Evolutionary conservation across 179 eudicot species (phyloP).

Genomic region (Spergularia azorica): DNA sequence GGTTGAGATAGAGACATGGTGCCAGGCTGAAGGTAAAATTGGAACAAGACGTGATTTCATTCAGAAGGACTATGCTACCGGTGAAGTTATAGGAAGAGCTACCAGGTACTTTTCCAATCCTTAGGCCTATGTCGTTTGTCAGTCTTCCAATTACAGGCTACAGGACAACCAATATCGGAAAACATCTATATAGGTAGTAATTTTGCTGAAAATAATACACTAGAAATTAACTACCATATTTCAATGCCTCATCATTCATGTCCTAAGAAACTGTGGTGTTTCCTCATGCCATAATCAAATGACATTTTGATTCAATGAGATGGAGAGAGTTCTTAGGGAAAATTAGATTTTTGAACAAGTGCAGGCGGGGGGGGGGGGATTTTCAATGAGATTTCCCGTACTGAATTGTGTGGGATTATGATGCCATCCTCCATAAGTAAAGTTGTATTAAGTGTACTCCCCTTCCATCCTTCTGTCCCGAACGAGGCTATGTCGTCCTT

Average conservation of each 20-base stretch:
- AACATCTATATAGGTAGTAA: neutral
- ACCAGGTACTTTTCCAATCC: conserved; percentile 57
- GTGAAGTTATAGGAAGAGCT: conserved; percentile 94
- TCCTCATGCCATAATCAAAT: neutral
- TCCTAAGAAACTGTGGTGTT: neutral
- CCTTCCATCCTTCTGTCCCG: too few species aligned
- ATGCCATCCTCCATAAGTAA: too few species aligned
- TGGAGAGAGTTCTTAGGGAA: neutral
- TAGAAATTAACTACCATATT: neutral
- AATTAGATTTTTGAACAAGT: neutral
- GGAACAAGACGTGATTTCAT: conserved; percentile 96
- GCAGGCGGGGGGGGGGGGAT: neutral
- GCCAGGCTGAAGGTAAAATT: conserved; percentile 89
- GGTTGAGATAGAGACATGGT: conserved; percentile 98
- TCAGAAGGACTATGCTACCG: conserved; percentile 75
- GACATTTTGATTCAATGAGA: neutral
- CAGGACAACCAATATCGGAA: neutral
- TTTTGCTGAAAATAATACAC: neutral
- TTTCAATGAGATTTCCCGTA: too few species aligned
- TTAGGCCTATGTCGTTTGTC: neutral
- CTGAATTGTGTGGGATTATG: too few species aligned
- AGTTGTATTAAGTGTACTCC: too few species aligned
- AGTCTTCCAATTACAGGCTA: neutral
- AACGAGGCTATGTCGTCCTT: too few species aligned
- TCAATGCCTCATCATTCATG: neutral